Evolutionary conservation across 2,329 filamentous ascomycete genomes (phyloP).

Genomic region (Fusarium veterinarium): DNA sequence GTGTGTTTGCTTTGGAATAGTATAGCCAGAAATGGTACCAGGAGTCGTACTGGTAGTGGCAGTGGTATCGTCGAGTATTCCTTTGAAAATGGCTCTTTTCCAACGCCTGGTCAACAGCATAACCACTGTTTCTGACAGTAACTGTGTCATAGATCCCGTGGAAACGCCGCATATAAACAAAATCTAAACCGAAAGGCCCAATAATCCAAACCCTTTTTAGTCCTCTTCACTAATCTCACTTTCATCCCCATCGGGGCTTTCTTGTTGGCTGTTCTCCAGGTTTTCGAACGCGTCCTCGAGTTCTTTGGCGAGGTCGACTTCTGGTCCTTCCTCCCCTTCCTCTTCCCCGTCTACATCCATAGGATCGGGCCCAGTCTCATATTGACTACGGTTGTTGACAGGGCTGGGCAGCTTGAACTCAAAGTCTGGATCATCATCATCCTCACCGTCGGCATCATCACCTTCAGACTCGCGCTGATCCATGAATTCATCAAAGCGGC

Average conservation of each 20-base stretch:
- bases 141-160: not conserved
- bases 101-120: conserved; percentile 21
- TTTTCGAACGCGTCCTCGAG: conserved; percentile 63
- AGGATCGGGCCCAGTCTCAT: conserved; percentile 36
- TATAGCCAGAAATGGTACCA: not conserved
- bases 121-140: conserved; percentile 1
- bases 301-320: conserved; percentile 61
- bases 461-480: conserved; percentile 59
- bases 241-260: conserved; percentile 65
- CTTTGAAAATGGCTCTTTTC: conserved; percentile 8
- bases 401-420: conserved; percentile 67
- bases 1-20: not conserved
- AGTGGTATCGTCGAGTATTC: conserved; percentile 31
- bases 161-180: conserved; percentile 20
- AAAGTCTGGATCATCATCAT: conserved; percentile 60
- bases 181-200: not conserved
- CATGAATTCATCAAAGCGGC: conserved; percentile 66
- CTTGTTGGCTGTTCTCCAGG: conserved; percentile 65
- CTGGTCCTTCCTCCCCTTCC: conserved; percentile 46
- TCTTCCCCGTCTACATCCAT: conserved; percentile 49
- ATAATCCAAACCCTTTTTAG: conserved; percentile 48
- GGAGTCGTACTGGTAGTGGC: conserved; percentile 6
- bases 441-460: conserved; percentile 60
- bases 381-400: conserved; percentile 54
- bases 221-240: conserved; percentile 76